Evolutionary conservation across 2,329 filamentous ascomycete species (phyloP), one percentile per base, ranked within the genome.

Genomic region (Monilinia polystroma): DNA sequence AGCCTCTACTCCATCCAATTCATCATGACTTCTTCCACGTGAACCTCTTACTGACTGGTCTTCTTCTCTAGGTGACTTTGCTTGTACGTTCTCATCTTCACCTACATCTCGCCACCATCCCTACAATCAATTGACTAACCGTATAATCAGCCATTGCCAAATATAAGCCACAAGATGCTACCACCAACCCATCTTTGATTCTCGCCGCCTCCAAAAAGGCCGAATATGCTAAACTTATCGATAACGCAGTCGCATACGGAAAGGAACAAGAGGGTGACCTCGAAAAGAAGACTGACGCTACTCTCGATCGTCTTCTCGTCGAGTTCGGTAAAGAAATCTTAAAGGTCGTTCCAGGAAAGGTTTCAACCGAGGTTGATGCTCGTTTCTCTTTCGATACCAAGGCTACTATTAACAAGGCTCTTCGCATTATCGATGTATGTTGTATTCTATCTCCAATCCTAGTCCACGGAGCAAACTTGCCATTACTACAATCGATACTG

Each of bases 161-260:
- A 86, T 99, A 99, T 89, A 96, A 97, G 89, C 95, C 95, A 73
- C 93, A 99, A 86, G 95, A 99, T 91, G 95, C 95, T 78, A 99
- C 95, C 80, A 99, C 95, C 84, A 99, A 99, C 89, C 95, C 95
- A 69, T 98, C 95, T 71, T 87, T 99, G 80, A 98, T 99, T 82
- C 90, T 99, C 79, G 94, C 93, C 74, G 95, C 95, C 72, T 93
- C 95, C 79, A 98, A 99, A 87, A 98, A 98, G 88, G 78, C 91
- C 79, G 93, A 97, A 82, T 98, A 98, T 81, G 92, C 91, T 77
- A 89, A 90, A 81, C 84, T 98, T 78, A 96, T 97, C 75, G 93
- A 98, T 78, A 82, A 84, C 67, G 93, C 94, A 75, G 85, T 97
- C 74, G 85, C 84, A 72, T 93, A 92, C 81, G 94, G 91, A 82